Evolutionary conservation across 2,329 filamentous ascomycete species (phyloP), one percentile per base, ranked within the genome.

Genomic region (Colletotrichum karsti): DNA sequence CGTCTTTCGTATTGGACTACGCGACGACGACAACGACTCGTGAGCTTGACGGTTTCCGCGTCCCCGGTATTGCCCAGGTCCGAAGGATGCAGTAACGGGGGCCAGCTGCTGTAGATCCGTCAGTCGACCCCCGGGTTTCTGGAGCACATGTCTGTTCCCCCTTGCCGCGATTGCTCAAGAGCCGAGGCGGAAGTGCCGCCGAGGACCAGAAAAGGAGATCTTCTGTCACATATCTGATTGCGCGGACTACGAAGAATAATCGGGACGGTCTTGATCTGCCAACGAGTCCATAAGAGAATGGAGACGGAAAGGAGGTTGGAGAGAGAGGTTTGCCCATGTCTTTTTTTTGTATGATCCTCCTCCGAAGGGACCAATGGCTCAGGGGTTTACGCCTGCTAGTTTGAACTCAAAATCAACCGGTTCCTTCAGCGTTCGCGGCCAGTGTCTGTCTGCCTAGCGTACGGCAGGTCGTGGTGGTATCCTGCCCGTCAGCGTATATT

Each of bases 381-480:
- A 24, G 18, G 26, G 39, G 42, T 37, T 50, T 37, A 18, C 15
- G 26, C 8, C 59, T 51, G 42, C 28, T 56, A 63, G 63, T 33
- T n/a, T 28, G 42, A 57, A 63, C 63, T 63, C 63, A 67, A 67
- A 66, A 24, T 13, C 24, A 28, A 63, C 41, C 41, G 18, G 41
- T 51, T 44, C 54, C 20, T 26, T 37, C 20, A n/a, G 53, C 20
- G 20, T 20, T 56, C 7, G 12, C 20, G 13, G 6, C 46, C 18
- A 28, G 46, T 1, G 6, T 33, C n/a, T 41, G 33, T n/a, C 24
- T 7, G 18, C 28, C n/a, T 7, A 12, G 24, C 4, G 20, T 20
- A 15, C 33, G 8, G 5, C 50, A 53, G 30, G 24, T 18, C 18
- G 12, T 20, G 46, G 26, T 51, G 15, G 26, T 51, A 51, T n/a